Evolutionary conservation across 805 yeast species (phyloP).

Genomic region (Yarrowia alimentaria): DNA sequence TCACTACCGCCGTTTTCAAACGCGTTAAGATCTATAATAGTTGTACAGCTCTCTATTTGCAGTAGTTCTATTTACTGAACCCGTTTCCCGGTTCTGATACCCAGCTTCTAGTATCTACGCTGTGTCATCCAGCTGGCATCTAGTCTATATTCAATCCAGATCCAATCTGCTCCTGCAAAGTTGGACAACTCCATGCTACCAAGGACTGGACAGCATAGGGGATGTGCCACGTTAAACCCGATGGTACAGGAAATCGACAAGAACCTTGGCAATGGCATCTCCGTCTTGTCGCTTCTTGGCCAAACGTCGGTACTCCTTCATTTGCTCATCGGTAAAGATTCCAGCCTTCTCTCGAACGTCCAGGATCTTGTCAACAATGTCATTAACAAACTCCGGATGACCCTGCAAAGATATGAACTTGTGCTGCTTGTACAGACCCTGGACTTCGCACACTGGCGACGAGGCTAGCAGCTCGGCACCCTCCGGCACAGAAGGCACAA

Average conservation of each 20-base stretch:
- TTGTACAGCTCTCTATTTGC: too few species aligned
- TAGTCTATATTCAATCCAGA: too few species aligned
- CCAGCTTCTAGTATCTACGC: too few species aligned
- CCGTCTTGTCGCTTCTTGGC: constrained; percentile 32
- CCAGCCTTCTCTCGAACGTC: constrained; percentile 27
- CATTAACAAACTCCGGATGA: constrained; percentile 74
- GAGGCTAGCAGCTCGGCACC: constrained; percentile 50
- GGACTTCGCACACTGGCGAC: constrained; percentile 56
- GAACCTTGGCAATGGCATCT: constrained; percentile 30
- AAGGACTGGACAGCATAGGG: too few species aligned
- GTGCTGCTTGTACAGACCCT: constrained; percentile 59
- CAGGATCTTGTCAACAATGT: constrained; percentile 32
- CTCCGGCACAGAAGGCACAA: constrained; percentile 48
- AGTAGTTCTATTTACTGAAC: too few species aligned
- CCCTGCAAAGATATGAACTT: constrained; percentile 75
- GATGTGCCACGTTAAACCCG: too few species aligned
- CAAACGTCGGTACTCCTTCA: constrained; percentile 13
- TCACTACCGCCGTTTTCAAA: too few species aligned
- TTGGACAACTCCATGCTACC: too few species aligned
- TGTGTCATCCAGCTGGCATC: too few species aligned
- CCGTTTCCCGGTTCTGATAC: too few species aligned
- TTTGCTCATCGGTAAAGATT: constrained; percentile 31
- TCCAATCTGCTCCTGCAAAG: too few species aligned
- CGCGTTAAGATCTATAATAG: too few species aligned
- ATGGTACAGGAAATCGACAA: constrained; percentile 32